A percentile compares a stretch with the other conserved stretches of the same genome.
These are phyloP conservation scores for Mortierella antarctica DNA, from an alignment of 192 early-diverging fungal species.

Conservation along the genomic window DNA sequence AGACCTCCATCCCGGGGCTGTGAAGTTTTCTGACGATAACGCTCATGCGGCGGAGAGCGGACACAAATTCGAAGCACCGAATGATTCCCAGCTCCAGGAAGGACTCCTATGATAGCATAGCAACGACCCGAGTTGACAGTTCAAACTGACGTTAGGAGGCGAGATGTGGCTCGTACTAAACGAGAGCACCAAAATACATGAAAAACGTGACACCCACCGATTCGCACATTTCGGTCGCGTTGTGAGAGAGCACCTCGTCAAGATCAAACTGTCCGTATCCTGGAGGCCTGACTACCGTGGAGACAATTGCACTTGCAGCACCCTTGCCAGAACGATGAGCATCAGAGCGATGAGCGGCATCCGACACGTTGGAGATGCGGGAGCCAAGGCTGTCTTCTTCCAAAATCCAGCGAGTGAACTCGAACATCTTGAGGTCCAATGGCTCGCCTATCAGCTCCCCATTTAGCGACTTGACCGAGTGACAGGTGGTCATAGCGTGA, in stretches of 20 bases:
- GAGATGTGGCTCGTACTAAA: too few relatives aligned
- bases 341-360: constrained; percentile 4
- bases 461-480: constrained; percentile 91
- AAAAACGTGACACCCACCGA: constrained; percentile 10
- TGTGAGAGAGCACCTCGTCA: constrained; percentile 44
- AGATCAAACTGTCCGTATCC: constrained; percentile 70
- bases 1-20: constrained; percentile 79
- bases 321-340: constrained; percentile 3
- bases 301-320: constrained; percentile 62
- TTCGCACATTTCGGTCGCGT: constrained; percentile 24
- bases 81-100: constrained; percentile 82
- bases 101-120: constrained; percentile 10
- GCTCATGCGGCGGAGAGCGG: constrained; percentile 89
- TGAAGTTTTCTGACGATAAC: constrained; percentile 85
- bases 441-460: constrained; percentile 95
- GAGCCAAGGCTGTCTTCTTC: constrained; percentile 81
- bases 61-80: constrained; percentile 94
- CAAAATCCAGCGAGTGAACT: constrained; percentile 92
- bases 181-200: constrained; percentile 1
- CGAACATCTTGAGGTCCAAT: constrained; percentile 98
- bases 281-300: constrained; percentile 90
- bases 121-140: not conserved
- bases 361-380: constrained; percentile 16
- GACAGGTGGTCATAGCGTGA: constrained; percentile 81
- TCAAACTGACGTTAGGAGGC: constrained; percentile 8